A percentile compares a stretch with the other conserved stretches of the same genome.
phyloP scores from a whole-genome alignment of 2,329 filamentous ascomycete species.

The Neonectria sp. region DNA sequence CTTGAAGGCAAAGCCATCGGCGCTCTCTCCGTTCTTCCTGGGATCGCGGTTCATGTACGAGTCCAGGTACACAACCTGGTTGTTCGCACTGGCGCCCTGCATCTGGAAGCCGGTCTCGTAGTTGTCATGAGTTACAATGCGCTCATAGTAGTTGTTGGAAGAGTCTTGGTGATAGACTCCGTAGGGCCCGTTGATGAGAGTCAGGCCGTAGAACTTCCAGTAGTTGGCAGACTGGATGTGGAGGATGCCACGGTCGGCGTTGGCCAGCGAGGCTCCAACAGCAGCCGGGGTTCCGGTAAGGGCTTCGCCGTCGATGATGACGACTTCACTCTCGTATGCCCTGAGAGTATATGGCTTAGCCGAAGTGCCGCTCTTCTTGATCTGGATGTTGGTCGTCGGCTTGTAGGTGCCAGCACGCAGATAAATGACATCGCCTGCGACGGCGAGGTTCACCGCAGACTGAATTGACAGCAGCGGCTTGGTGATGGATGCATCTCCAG shows the following conservation, averaged over 20 bases:
- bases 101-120: conserved; percentile 56
- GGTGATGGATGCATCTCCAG: conserved; percentile 51
- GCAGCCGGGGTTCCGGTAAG: conserved; percentile 54
- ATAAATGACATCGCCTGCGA: conserved; percentile 61
- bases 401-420: conserved; percentile 61
- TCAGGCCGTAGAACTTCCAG: conserved; percentile 58
- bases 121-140: conserved; percentile 53
- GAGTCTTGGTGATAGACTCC: conserved; percentile 53
- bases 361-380: conserved; percentile 59
- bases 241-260: conserved; percentile 59
- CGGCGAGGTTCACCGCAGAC: conserved; percentile 59
- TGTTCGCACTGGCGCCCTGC: conserved; percentile 50
- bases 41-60: conserved; percentile 60
- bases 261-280: conserved; percentile 54
- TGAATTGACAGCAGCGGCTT: conserved; percentile 62
- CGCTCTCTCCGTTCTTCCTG: conserved; percentile 66
- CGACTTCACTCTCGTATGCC: conserved; percentile 58
- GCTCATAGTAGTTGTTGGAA: conserved; percentile 54
- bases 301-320: conserved; percentile 61
- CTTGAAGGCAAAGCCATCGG: conserved; percentile 65
- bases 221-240: conserved; percentile 60
- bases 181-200: conserved; percentile 53
- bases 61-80: conserved; percentile 58
- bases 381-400: conserved; percentile 62
- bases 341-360: conserved; percentile 57